Percentiles rank a stretch among this genome's conserved stretches.
Evolutionary conservation across 2,329 filamentous ascomycete genomes (phyloP).

Genomic region (Colletotrichum tamarilloi): DNA sequence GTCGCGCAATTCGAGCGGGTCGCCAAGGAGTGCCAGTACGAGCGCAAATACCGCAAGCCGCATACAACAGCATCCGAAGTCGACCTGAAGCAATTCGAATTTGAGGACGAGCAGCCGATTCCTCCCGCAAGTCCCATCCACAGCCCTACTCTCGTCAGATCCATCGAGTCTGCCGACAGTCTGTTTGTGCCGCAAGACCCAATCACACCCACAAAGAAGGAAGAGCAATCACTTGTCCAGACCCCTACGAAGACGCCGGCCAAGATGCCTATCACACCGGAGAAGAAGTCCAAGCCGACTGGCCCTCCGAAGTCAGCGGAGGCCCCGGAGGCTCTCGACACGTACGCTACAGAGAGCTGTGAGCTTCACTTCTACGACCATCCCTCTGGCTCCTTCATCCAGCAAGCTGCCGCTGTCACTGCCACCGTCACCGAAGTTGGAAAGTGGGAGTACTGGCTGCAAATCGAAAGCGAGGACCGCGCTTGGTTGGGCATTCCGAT

Average conservation of each 20-base stretch:
- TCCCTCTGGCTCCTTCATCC: slow-evolving; percentile 82
- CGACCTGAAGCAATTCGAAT: slow-evolving; percentile 86
- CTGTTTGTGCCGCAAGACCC: slow-evolving; percentile 51
- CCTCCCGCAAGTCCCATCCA: slow-evolving; percentile 72
- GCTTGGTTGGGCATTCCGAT: slow-evolving; percentile 91
- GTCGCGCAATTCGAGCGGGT: slow-evolving; percentile 84
- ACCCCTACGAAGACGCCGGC: slow-evolving; percentile 57
- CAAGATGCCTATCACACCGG: slow-evolving; percentile 45
- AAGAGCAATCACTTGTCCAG: slow-evolving; percentile 46
- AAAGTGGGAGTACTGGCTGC: slow-evolving; percentile 95
- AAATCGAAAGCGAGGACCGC: slow-evolving; percentile 79
- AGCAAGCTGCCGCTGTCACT: slow-evolving; percentile 79
- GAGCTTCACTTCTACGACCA: slow-evolving; percentile 97
- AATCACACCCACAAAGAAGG: slow-evolving; percentile 49
- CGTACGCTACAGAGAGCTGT: slow-evolving; percentile 79
- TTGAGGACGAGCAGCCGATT: slow-evolving; percentile 72
- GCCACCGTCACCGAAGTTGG: slow-evolving; percentile 88
- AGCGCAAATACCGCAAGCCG: slow-evolving; percentile 88
- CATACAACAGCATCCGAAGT: slow-evolving; percentile 83
- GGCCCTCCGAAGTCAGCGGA: slow-evolving; percentile 67
- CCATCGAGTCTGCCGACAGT: slow-evolving; percentile 68
- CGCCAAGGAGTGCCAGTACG: slow-evolving; percentile 95
- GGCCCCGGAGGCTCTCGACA: slow-evolving; percentile 76
- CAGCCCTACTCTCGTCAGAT: slow-evolving; percentile 65
- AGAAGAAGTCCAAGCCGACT: slow-evolving; percentile 42